These are phyloP conservation scores for Withania somnifera DNA, from an alignment of 305 asterid genomes.

Conservation along the genomic window DNA sequence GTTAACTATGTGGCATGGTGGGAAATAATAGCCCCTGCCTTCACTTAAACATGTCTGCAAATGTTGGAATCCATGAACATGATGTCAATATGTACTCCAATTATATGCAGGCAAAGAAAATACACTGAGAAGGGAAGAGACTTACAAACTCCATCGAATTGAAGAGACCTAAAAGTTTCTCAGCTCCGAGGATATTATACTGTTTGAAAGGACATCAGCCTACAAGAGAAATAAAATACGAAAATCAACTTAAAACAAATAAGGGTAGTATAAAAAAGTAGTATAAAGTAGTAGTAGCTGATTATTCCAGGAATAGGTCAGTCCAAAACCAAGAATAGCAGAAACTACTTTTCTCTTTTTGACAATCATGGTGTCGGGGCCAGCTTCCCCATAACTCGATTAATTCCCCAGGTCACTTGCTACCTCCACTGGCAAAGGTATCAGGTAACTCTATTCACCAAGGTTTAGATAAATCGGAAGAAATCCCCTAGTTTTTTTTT, in stretches of 20 bases:
- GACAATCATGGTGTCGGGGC: background rate
- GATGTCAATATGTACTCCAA: background rate
- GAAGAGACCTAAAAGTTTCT: background rate
- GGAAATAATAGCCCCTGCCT: constrained; percentile 71
- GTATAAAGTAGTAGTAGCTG: background rate
- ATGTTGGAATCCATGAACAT: background rate
- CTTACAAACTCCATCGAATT: constrained; percentile 33
- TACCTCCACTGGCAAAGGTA: background rate
- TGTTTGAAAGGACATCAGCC: background rate
- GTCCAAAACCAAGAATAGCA: background rate
- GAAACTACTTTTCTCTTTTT: background rate
- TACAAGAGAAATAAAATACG: background rate
- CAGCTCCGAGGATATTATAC: background rate
- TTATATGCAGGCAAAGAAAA: background rate
- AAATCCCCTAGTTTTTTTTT: background rate
- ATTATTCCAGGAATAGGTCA: background rate
- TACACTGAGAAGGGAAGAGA: background rate
- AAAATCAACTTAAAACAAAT: background rate
- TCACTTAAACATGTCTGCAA: constrained; percentile 81
- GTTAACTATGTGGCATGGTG: constrained; percentile 70
- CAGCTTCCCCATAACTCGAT: background rate
- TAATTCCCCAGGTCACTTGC: background rate
- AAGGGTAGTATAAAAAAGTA: background rate
- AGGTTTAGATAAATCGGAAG: background rate
- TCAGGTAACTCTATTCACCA: background rate